Evolutionary conservation across 1,139 yeast species (phyloP).

Genomic region (Sugiyamaella grinbergsii): DNA sequence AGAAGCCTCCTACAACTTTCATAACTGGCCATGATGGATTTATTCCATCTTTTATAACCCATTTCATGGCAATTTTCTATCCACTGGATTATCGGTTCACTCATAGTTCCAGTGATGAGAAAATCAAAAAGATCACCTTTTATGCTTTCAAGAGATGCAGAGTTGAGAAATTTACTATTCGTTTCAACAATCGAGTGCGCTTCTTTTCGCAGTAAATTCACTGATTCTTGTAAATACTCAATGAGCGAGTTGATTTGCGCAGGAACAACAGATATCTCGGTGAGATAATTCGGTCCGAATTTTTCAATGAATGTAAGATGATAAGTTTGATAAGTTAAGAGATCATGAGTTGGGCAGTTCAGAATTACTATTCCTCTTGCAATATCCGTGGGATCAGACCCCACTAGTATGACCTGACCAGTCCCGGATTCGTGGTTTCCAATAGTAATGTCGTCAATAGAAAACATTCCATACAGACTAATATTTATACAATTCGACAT

Average conservation of each 20-base stretch:
- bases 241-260: conserved; percentile 41
- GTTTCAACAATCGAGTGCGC: conserved; percentile 48
- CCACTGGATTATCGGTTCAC: conserved; percentile 53
- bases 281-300: conserved; percentile 34
- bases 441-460: conserved; percentile 29
- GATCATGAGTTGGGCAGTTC: not conserved
- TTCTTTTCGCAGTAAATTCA: conserved; percentile 45
- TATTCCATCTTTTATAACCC: conserved; percentile 62
- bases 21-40: conserved; percentile 53
- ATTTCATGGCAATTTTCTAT: conserved; percentile 63
- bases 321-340: conserved; percentile 21
- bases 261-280: conserved; percentile 39
- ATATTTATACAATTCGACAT: conserved; percentile 30
- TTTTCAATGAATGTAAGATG: conserved; percentile 27
- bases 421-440: conserved; percentile 3
- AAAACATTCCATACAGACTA: conserved; percentile 35
- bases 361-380: conserved; percentile 26
- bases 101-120: conserved; percentile 60
- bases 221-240: conserved; percentile 47
- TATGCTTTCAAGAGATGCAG: conserved; percentile 9
- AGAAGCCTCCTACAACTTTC: conserved; percentile 52
- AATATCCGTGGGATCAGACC: conserved; percentile 30
- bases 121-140: conserved; percentile 48
- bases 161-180: conserved; percentile 8
- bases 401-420: conserved; percentile 17